Base-by-base conservation (phyloP, 495 filamentous ascomycete genomes). In the Neurospora cerealis region DNA sequence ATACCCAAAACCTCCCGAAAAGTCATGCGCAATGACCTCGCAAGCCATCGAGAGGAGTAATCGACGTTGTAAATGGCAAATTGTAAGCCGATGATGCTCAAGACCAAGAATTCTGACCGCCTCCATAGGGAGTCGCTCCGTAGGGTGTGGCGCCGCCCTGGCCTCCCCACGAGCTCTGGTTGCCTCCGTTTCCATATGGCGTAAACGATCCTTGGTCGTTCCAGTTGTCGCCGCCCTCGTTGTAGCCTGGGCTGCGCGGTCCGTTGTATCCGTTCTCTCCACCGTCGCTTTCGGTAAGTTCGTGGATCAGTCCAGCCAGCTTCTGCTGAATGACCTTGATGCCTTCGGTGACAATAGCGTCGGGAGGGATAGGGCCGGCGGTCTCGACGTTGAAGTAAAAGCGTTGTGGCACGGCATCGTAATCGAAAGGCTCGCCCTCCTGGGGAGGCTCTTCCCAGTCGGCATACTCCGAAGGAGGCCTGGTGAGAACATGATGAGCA, bases 341-440 rank as follows among this genome's bases (percentile, higher is more conserved):
- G 36, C 94, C 94, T 78, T 96, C 91, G 73, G 93, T 90, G 71
- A 98, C 87, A 72, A 98, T 93, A 66, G 85, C 85, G 77, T 98
- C 94, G 0, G 96, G 95, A 6, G 94, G 91, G 10, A 99, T 87
- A 75, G 90, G 91, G 19, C 96, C 96, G 74, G 92, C 90, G 44
- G 91, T 93, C 80, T 99, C 96, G 37, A 99, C 91, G 74, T 98
- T 93, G 76, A 95, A 89, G 86, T 96, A 99, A 84, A 97, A 99
- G 72, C 86, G 88, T 69, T 85, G 87, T 5, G 96, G 94, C 32
- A 91, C 88, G 21, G 93, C 96, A 75, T 97, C 92, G 82, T 93
- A 97, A 82, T 97, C 90, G 83, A 98, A 98, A 11, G 90, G 88
- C 78, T 95, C 91, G 73, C 88, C 90, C 80, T 97, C 93, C 8